These are phyloP conservation scores for Candida pini DNA, from an alignment of 805 yeast genomes.

Conservation along the genomic window DNA sequence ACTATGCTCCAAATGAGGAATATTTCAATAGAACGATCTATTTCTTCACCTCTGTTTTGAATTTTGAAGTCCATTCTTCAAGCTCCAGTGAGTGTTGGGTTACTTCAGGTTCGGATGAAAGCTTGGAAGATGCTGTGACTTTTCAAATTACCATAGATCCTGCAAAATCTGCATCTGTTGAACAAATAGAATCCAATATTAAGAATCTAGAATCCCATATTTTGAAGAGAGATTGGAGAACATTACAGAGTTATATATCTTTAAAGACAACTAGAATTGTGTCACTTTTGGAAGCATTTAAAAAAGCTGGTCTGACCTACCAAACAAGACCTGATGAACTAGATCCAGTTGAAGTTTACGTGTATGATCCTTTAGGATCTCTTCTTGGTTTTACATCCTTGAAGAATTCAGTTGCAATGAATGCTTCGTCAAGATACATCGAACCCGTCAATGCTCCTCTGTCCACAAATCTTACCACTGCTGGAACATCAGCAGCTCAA, in stretches of 20 bases:
- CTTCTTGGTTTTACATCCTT: conserved; percentile 73
- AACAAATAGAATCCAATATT: conserved; percentile 21
- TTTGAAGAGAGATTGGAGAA: conserved; percentile 43
- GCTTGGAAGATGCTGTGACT: conserved; percentile 21
- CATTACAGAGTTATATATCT: conserved; percentile 38
- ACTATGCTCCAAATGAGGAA: conserved; percentile 45
- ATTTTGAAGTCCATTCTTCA: conserved; percentile 28
- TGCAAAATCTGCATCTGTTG: conserved; percentile 21
- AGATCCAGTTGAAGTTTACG: conserved; percentile 70
- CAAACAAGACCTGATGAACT: conserved; percentile 69
- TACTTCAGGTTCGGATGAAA: conserved; percentile 15
- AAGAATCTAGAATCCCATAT: conserved; percentile 24
- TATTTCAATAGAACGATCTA: conserved; percentile 40
- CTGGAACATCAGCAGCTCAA: not conserved
- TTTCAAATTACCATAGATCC: conserved; percentile 22
- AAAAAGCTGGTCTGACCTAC: conserved; percentile 28
- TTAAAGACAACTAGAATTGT: conserved; percentile 40
- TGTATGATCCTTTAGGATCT: conserved; percentile 79
- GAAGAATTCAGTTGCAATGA: conserved; percentile 44
- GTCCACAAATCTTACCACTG: not conserved
- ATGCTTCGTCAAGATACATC: conserved; percentile 10
- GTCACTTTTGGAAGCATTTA: conserved; percentile 31
- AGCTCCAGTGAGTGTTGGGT: conserved; percentile 26
- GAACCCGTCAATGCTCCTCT: conserved; percentile 1
- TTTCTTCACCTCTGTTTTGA: conserved; percentile 52